Percentiles rank a stretch among this genome's conserved stretches.
Evolutionary conservation across 495 filamentous ascomycete genomes (phyloP).

Genomic region (Aspergillus bertholletiae): DNA sequence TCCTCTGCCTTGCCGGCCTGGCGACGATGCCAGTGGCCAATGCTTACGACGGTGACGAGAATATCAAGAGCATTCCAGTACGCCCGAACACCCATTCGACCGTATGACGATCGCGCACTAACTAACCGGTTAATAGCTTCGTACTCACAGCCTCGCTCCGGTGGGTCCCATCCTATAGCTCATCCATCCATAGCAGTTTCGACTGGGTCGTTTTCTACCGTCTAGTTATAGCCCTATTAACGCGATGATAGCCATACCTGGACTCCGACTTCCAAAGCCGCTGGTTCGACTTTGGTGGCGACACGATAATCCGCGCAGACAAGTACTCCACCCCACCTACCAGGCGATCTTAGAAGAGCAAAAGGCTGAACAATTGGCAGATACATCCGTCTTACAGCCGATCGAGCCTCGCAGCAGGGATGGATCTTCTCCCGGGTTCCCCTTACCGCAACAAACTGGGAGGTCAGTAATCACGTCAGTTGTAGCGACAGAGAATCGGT

Average conservation of each 20-base stretch:
- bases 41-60: conserved; percentile 35
- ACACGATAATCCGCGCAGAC: conserved; percentile 90
- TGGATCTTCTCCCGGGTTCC: conserved; percentile 94
- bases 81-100: conserved; percentile 7
- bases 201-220: background rate
- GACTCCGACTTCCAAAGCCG: conserved; percentile 98
- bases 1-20: conserved; percentile 37
- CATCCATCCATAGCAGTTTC: background rate
- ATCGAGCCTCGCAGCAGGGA: conserved; percentile 83
- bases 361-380: conserved; percentile 37
- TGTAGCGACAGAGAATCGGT: background rate
- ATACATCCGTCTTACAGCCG: conserved; percentile 89
- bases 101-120: background rate
- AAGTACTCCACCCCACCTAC: conserved; percentile 49
- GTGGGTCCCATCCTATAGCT: conserved; percentile 30
- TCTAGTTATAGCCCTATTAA: conserved; percentile 21
- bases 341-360: background rate
- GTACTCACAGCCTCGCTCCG: conserved; percentile 67
- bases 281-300: conserved; percentile 99
- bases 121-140: conserved; percentile 49
- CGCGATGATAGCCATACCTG: conserved; percentile 73
- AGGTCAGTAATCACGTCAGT: conserved; percentile 49
- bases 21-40: conserved; percentile 25
- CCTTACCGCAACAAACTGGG: conserved; percentile 97
- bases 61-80: conserved; percentile 58